Evolutionary conservation across 148 eudicot genomes (phyloP), one percentile per base, ranked within the genome.

Genomic region (Polygonum maritimum): DNA sequence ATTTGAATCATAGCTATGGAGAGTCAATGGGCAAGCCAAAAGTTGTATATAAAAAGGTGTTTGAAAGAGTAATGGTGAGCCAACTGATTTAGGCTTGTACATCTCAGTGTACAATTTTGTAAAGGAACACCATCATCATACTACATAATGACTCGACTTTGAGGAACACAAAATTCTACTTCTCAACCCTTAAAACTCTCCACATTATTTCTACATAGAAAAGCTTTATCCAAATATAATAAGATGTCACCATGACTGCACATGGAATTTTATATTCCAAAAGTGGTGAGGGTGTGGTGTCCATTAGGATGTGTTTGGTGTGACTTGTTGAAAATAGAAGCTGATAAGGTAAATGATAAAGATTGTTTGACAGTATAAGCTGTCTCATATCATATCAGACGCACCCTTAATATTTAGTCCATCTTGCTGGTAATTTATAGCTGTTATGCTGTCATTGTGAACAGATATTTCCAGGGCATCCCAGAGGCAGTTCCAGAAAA

Each of bases 401-500:
- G 6, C 14, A 2, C 35, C 5, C 55, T 18, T 18, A 26, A 22
- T 1, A 22, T 5, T 60, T 1, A 62, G 18, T 62, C 33, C 49
- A 47, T 45, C 7, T 26, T 47, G 35, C 3, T 51, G 10, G 52
- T 26, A 14, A 26, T n/a, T 75, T 26, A 55, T 75, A 16, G 26
- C 39, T 74, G 65, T 3, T 26, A 18, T 73, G 35, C 14, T 52
- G 51, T 36, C 48, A 41, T 44, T 52, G 67, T 75, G 60, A 51
- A 76, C 88, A 86, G 88, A 77, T 86, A 86, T 76, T 86, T 86
- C 72, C 88, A 86, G 70, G 83, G 86, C 65, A 82, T 83, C 35
- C 86, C 86, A 2, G 88, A 83, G 77, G 82, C 81, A 39, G 81
- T 79, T 67, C 71, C 79, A 26, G 79, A 77, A 51, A 48, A 71